Percentiles rank a stretch among this genome's conserved stretches.
phyloP scores from a whole-genome alignment of 1,284 basidiomycete species.

The Ceratobasidium sp. region DNA sequence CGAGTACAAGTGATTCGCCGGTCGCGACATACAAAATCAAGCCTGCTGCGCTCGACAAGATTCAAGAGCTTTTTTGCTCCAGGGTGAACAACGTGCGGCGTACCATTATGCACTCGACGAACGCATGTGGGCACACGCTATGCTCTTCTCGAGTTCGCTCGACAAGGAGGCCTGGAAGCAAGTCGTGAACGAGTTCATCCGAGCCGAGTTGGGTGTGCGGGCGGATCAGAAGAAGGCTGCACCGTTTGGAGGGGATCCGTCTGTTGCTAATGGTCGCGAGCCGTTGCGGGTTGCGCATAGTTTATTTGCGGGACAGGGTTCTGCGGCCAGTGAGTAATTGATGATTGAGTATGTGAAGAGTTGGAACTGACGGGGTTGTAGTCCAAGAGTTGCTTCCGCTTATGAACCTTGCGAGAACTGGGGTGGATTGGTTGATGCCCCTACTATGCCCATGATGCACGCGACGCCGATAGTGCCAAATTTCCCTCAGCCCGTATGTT shows the following conservation, averaged over 20 bases:
- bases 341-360: neutral
- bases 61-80: slow-evolving; percentile 80
- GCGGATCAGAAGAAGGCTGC: slow-evolving; percentile 45
- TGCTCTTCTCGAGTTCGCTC: slow-evolving; percentile 93
- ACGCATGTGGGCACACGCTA: slow-evolving; percentile 94
- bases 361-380: slow-evolving; percentile 55
- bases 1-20: slow-evolving; percentile 54
- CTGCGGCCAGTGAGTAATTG: slow-evolving; percentile 71
- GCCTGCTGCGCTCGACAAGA: slow-evolving; percentile 77
- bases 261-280: slow-evolving; percentile 72
- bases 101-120: slow-evolving; percentile 90
- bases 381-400: slow-evolving; percentile 83
- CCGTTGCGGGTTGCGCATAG: slow-evolving; percentile 87
- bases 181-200: slow-evolving; percentile 87
- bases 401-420: slow-evolving; percentile 62
- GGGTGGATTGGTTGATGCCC: slow-evolving; percentile 61
- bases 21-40: slow-evolving; percentile 61
- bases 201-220: slow-evolving; percentile 75
- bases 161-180: slow-evolving; percentile 96
- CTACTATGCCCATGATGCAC: slow-evolving; percentile 58
- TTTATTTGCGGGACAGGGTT: slow-evolving; percentile 86
- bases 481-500: slow-evolving; percentile 72
- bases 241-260: slow-evolving; percentile 41
- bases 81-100: slow-evolving; percentile 88
- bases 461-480: slow-evolving; percentile 76